Conservation (phyloP, 1,284 basidiomycete genomes). For the Apiotrichum siamense region DNA sequence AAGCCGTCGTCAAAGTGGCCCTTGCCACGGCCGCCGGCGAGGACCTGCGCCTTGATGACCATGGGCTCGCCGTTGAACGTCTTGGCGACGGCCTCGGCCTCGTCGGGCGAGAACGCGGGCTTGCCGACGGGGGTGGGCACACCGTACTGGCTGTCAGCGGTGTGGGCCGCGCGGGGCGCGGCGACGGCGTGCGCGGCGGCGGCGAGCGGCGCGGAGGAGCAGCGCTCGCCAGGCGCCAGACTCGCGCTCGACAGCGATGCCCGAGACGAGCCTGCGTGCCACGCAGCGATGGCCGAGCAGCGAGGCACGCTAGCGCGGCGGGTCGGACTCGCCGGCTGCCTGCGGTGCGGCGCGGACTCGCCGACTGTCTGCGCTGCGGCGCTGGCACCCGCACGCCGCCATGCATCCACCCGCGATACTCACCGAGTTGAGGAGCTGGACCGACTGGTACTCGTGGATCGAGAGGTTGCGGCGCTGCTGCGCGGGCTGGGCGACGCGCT, state of each 20-base stretch:
- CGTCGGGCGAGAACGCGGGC: slow-evolving; percentile 78
- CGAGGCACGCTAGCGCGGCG: too few relatives aligned
- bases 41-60: slow-evolving; percentile 95
- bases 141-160: slow-evolving; percentile 63
- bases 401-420: slow-evolving; percentile 18
- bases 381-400: too few relatives aligned
- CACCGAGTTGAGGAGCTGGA: slow-evolving; percentile 88
- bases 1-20: slow-evolving; percentile 95
- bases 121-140: slow-evolving; percentile 92
- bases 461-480: slow-evolving; percentile 70
- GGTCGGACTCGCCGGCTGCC: too few relatives aligned
- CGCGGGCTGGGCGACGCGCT: slow-evolving; percentile 9
- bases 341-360: too few relatives aligned
- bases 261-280: too few relatives aligned
- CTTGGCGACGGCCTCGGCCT: slow-evolving; percentile 84
- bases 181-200: too few relatives aligned
- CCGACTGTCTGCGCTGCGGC: not conserved
- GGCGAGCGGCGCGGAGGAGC: too few relatives aligned
- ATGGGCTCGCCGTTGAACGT: slow-evolving; percentile 79
- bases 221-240: too few relatives aligned
- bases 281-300: too few relatives aligned
- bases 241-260: too few relatives aligned
- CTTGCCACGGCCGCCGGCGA: slow-evolving; percentile 97
- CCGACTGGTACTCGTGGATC: slow-evolving; percentile 98
- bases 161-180: too few relatives aligned